Base-by-base conservation (phyloP, 805 yeast genomes). In the Teunomyces kruisii region DNA sequence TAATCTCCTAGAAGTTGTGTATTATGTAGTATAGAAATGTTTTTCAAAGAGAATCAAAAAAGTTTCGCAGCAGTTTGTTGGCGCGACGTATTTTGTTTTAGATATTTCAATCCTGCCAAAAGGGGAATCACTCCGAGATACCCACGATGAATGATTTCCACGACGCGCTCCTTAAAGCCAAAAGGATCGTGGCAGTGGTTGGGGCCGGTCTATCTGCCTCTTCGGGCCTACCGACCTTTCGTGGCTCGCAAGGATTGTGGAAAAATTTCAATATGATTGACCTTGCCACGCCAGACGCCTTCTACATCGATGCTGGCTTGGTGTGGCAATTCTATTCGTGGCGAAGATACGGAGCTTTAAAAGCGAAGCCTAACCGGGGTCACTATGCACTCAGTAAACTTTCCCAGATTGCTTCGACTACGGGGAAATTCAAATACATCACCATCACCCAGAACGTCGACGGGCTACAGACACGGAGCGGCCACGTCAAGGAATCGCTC, bases 231-330 rank as follows among this genome's bases (percentile, higher is more conserved):
- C 80, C 87, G 3, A 84, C 92, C 0, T 86, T 83, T 57, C 68
- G 89, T 41, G 88, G 88, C 7, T 64, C 83, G 0, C 82, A 83
- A 41, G 92, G 94, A 0, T 67, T 84, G 24, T 89, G 96, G 96
- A 74, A 80, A 48, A 80, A 80, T 49, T 85, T 80, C 65, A 84
- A 84, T 42, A 81, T 90, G 54, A 83, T 87, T 37, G 96, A 89
- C 57, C 70, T 90, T 36, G 96, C 96, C 6, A 89, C 96, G 0
- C 96, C 96, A 0, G 96, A 89, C 58, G 96, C 96, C 4, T 89
- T 90, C 61, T 78, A 82, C 47, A 70, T 72, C 14, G 91, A 89
- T 58, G 96, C 97, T 0, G 87, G 88, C 0, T 70, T 88, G 8
- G 96, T 90, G 6, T 89, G 97, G 97, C 92, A 87, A 58, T 89